Conservation (phyloP, 495 filamentous ascomycete species). For the Aspergillus nanangensis region DNA sequence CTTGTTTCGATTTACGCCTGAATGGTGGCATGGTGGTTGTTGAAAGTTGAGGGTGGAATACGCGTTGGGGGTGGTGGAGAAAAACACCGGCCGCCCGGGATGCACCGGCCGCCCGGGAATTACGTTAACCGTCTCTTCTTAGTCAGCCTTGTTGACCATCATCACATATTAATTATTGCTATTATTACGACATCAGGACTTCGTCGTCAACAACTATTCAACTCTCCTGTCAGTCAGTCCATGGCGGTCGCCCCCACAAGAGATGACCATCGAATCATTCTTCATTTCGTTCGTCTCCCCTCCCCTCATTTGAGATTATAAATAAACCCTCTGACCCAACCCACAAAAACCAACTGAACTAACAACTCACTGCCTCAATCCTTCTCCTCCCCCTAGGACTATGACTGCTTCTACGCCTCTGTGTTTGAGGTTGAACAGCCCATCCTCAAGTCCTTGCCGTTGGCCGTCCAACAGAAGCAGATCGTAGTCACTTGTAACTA, state of each 20-base stretch:
- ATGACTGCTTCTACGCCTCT: constrained; percentile 92
- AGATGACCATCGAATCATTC: constrained; percentile 64
- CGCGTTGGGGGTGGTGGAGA: too few relatives aligned
- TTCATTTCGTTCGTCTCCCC: constrained; percentile 67
- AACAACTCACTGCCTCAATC: constrained; percentile 7
- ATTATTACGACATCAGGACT: too few relatives aligned
- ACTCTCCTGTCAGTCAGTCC: too few relatives aligned
- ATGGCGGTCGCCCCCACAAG: constrained; percentile 44
- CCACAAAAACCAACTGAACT: neutral
- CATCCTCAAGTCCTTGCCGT: constrained; percentile 61
- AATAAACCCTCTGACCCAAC: neutral
- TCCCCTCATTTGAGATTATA: constrained; percentile 3
- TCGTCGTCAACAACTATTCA: too few relatives aligned
- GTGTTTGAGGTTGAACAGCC: constrained; percentile 82
- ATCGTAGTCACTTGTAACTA: constrained; percentile 97
- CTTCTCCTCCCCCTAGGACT: constrained; percentile 54
- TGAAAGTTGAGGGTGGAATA: too few relatives aligned
- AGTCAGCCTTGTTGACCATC: too few relatives aligned
- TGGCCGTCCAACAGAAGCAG: constrained; percentile 80
- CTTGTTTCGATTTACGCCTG: too few relatives aligned
- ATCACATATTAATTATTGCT: too few relatives aligned
- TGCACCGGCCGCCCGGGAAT: too few relatives aligned
- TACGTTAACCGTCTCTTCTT: too few relatives aligned
- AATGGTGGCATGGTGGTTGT: too few relatives aligned
- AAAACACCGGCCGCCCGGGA: too few relatives aligned